Conservation (phyloP, 495 filamentous ascomycete genomes). For the Tuber aestivum region DNA sequence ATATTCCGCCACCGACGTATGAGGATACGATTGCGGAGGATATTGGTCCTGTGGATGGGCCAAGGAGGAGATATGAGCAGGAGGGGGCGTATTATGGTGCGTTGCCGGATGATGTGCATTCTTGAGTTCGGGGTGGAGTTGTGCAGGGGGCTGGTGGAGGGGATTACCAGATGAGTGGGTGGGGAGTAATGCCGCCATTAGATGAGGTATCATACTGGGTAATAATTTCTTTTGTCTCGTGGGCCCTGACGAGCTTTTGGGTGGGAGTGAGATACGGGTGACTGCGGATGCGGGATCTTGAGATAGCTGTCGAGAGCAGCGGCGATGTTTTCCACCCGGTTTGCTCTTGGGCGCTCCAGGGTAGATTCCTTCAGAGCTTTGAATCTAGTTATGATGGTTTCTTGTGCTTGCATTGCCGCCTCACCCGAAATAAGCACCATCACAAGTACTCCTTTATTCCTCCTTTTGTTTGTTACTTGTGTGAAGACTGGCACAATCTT, state of each 20-base stretch:
- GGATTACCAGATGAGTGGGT: not conserved
- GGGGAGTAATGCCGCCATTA: not conserved
- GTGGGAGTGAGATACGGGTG: not conserved
- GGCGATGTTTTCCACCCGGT: not conserved
- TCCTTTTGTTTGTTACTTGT: not conserved
- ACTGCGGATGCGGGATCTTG: not conserved
- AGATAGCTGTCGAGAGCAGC: not conserved
- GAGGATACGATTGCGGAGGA: constrained; percentile 85
- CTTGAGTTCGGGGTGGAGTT: constrained; percentile 2
- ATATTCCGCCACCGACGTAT: constrained; percentile 69
- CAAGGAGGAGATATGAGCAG: constrained; percentile 37
- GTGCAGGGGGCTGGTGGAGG: not conserved
- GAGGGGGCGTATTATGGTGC: constrained; percentile 33
- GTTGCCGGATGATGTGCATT: constrained; percentile 33
- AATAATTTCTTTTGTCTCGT: not conserved
- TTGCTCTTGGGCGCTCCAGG: not conserved
- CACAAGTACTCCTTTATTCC: not conserved
- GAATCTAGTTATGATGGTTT: not conserved
- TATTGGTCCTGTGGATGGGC: constrained; percentile 46
- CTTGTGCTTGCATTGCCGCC: not conserved
- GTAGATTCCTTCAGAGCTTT: not conserved
- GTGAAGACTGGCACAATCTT: not conserved
- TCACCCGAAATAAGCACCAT: not conserved
- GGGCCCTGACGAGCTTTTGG: constrained; percentile 1
- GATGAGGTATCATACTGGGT: not conserved